A percentile compares a stretch with the other conserved stretches of the same genome.
These are phyloP conservation scores for Lactifluus subvellereus DNA, from an alignment of 768 basidiomycete genomes.

Conservation along the genomic window DNA sequence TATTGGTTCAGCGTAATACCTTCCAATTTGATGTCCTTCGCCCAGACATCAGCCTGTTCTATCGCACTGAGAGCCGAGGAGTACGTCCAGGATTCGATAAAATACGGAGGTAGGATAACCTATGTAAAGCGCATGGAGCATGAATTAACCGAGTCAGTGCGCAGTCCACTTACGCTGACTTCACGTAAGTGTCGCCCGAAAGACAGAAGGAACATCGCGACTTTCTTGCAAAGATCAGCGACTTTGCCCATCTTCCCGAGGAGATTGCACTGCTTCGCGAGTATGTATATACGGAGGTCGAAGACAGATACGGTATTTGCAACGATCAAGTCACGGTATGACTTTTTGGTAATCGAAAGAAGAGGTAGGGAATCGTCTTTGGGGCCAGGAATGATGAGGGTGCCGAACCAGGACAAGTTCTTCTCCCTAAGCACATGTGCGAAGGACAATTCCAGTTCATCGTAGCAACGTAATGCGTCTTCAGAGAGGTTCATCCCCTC, in stretches of 20 bases:
- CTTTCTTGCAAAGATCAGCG: slow-evolving; percentile 65
- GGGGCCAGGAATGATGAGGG: slow-evolving; percentile 61
- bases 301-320: slow-evolving; percentile 89
- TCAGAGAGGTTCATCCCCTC: slow-evolving; percentile 86
- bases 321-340: slow-evolving; percentile 84
- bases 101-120: slow-evolving; percentile 55
- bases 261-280: slow-evolving; percentile 77
- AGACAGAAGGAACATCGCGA: slow-evolving; percentile 64
- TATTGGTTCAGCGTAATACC: slow-evolving; percentile 44
- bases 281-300: slow-evolving; percentile 87
- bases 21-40: slow-evolving; percentile 43
- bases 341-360: slow-evolving; percentile 72
- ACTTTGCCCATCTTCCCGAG: slow-evolving; percentile 64
- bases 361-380: slow-evolving; percentile 79
- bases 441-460: slow-evolving; percentile 87
- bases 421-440: slow-evolving; percentile 66
- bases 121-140: slow-evolving; percentile 27
- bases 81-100: slow-evolving; percentile 92
- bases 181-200: slow-evolving; percentile 74
- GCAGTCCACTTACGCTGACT: slow-evolving; percentile 49
- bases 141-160: slow-evolving; percentile 4
- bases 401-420: slow-evolving; percentile 90
- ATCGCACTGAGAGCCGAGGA: slow-evolving; percentile 82
- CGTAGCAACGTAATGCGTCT: slow-evolving; percentile 83
- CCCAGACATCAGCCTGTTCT: slow-evolving; percentile 74